A percentile compares a stretch with the other conserved stretches of the same genome.
phyloP scores from a whole-genome alignment of 2,329 filamentous ascomycete species.

The Fusarium sulawesiense region DNA sequence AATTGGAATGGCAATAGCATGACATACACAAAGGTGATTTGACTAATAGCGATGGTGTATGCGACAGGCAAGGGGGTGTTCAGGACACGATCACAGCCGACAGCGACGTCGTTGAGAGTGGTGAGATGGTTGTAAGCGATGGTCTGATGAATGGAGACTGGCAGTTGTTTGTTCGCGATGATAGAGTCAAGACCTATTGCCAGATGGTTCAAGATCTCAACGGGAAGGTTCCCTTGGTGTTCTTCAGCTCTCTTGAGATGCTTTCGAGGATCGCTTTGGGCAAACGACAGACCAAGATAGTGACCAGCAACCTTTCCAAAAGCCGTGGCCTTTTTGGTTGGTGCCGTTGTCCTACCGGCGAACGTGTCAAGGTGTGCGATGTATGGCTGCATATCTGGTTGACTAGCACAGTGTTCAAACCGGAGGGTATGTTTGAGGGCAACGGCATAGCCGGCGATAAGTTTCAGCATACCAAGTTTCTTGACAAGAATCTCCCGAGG shows the following conservation, averaged over 20 bases:
- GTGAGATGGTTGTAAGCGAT: constrained; percentile 70
- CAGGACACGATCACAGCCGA: constrained; percentile 80
- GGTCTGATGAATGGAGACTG: constrained; percentile 68
- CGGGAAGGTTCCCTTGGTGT: constrained; percentile 81
- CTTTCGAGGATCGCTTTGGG: constrained; percentile 81
- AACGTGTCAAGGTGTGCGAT: constrained; percentile 80
- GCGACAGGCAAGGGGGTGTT: constrained; percentile 85
- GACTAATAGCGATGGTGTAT: constrained; percentile 84
- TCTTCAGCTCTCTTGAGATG: constrained; percentile 76
- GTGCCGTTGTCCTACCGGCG: constrained; percentile 61
- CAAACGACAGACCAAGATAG: constrained; percentile 80
- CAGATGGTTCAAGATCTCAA: constrained; percentile 82
- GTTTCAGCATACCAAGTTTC: constrained; percentile 80
- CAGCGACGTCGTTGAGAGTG: constrained; percentile 76
- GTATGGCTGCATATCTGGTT: constrained; percentile 77
- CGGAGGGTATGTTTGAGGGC: constrained; percentile 84
- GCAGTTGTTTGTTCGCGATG: constrained; percentile 65
- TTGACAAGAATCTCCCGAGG: constrained; percentile 75
- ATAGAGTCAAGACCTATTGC: constrained; percentile 72
- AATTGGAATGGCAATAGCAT: constrained; percentile 85
- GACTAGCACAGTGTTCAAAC: constrained; percentile 83
- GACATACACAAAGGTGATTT: constrained; percentile 88
- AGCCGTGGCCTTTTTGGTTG: constrained; percentile 53
- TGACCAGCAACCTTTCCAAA: constrained; percentile 74
- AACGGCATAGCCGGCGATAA: constrained; percentile 79